A percentile compares a stretch with the other conserved stretches of the same genome.
Conservation (phyloP, 768 basidiomycete genomes). For the Leccinum truebloodii region DNA sequence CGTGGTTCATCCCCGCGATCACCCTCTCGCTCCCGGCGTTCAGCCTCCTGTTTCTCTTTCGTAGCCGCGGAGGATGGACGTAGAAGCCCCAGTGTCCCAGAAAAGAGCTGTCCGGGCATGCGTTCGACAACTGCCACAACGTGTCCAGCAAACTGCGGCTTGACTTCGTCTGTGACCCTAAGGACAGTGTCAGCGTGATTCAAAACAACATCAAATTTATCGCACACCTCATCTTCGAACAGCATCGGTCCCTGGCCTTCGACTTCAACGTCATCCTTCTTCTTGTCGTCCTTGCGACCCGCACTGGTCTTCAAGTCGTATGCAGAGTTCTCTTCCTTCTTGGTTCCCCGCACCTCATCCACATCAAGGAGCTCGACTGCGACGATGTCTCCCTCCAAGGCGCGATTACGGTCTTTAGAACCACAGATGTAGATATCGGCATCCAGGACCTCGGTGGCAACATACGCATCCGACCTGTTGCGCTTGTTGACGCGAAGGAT, state of each 20-base stretch:
- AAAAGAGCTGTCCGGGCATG: slow-evolving; percentile 98
- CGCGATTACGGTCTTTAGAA: slow-evolving; percentile 97
- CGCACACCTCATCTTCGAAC: slow-evolving; percentile 95
- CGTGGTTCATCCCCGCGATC: slow-evolving; percentile 85
- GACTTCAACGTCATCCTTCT: slow-evolving; percentile 99
- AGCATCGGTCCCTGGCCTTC: slow-evolving; percentile 97
- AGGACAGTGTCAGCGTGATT: slow-evolving; percentile 13
- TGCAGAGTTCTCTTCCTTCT: slow-evolving; percentile 98
- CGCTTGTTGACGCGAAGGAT: slow-evolving; percentile 97
- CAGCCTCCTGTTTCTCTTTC: slow-evolving; percentile 98
- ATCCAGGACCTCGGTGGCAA: slow-evolving; percentile 96
- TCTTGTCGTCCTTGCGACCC: slow-evolving; percentile 95
- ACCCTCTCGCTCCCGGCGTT: slow-evolving; percentile 95
- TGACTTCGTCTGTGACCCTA: slow-evolving; percentile 96
- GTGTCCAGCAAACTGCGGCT: slow-evolving; percentile 98
- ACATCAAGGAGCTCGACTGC: slow-evolving; percentile 98
- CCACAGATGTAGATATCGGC: slow-evolving; percentile 99
- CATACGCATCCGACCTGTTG: slow-evolving; percentile 97
- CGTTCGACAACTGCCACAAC: slow-evolving; percentile 99
- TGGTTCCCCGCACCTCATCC: slow-evolving; percentile 97
- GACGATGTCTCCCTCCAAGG: slow-evolving; percentile 97
- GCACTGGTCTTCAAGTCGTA: slow-evolving; percentile 79
- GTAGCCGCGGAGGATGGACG: slow-evolving; percentile 96
- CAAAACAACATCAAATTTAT: slow-evolving; percentile 24
- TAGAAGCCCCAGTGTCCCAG: slow-evolving; percentile 91